These are phyloP conservation scores for Cicer yamashitae DNA, from an alignment of 306 rosid genomes.

Conservation along the genomic window DNA sequence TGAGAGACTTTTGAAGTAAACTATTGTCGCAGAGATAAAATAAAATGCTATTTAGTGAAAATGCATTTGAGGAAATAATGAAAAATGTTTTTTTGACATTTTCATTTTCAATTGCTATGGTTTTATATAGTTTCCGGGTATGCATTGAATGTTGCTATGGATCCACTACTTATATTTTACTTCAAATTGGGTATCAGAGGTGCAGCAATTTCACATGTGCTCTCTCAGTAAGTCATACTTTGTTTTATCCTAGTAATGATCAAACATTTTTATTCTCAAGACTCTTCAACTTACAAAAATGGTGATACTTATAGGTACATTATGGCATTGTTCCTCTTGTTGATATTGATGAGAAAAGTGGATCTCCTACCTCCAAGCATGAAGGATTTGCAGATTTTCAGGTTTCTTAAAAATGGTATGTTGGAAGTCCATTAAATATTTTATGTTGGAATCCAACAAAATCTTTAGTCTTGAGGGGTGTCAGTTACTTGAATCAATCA, in stretches of 20 bases:
- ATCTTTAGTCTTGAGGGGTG: no score
- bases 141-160: constrained; percentile 69
- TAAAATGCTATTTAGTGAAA: no score
- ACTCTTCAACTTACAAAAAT: constrained; percentile 27
- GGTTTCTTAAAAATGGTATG: constrained; percentile 85
- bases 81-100: no score
- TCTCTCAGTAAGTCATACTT: constrained; percentile 82
- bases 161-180: constrained; percentile 81
- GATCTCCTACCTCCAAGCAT: constrained; percentile 77
- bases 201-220: constrained; percentile 93
- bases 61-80: no score
- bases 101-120: constrained; percentile 16
- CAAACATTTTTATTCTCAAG: not conserved
- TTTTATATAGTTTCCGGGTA: constrained; percentile 68
- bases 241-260: not conserved
- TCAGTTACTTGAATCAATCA: no score
- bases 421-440: not conserved
- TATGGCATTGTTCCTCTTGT: constrained; percentile 68
- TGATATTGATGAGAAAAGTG: constrained; percentile 66
- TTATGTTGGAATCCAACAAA: no score
- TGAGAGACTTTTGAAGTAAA: no score
- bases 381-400: constrained; percentile 74
- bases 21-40: no score
- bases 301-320: constrained; percentile 64
- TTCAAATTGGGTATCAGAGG: constrained; percentile 79